phyloP scores from a whole-genome alignment of 345 rosid species.

The Populus tremula region DNA sequence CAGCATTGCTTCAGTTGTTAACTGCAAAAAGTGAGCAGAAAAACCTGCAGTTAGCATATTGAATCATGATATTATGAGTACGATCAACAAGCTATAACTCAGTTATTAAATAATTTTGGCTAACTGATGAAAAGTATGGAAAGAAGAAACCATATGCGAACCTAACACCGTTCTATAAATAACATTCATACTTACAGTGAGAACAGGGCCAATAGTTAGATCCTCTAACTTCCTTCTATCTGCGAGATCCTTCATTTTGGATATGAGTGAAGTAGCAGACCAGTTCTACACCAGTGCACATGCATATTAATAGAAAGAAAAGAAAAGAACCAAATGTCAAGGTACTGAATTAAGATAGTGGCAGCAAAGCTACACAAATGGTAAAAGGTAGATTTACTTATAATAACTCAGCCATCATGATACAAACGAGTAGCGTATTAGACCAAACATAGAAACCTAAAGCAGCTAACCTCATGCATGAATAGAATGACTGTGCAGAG shows the following conservation, averaged over 20 bases:
- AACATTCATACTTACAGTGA: slow-evolving; percentile 61
- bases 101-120: background rate
- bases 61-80: background rate
- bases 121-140: too few species aligned
- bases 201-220: slow-evolving; percentile 88
- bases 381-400: background rate
- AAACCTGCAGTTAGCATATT: background rate
- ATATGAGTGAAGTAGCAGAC: slow-evolving; percentile 58
- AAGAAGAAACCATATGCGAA: background rate
- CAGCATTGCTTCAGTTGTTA: slow-evolving; percentile 85
- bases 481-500: slow-evolving; percentile 92
- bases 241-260: slow-evolving; percentile 74
- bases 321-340: background rate
- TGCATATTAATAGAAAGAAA: background rate
- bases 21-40: slow-evolving; percentile 31
- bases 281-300: slow-evolving; percentile 56
- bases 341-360: background rate
- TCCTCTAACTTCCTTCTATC: slow-evolving; percentile 88
- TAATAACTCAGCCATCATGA: background rate
- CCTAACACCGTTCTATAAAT: background rate
- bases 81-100: background rate
- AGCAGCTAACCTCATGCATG: slow-evolving; percentile 79
- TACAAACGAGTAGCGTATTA: background rate
- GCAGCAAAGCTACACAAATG: background rate
- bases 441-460: background rate